These are phyloP conservation scores for Albophoma yamanashiensis DNA, from an alignment of 2,329 filamentous ascomycete genomes.

Conservation along the genomic window DNA sequence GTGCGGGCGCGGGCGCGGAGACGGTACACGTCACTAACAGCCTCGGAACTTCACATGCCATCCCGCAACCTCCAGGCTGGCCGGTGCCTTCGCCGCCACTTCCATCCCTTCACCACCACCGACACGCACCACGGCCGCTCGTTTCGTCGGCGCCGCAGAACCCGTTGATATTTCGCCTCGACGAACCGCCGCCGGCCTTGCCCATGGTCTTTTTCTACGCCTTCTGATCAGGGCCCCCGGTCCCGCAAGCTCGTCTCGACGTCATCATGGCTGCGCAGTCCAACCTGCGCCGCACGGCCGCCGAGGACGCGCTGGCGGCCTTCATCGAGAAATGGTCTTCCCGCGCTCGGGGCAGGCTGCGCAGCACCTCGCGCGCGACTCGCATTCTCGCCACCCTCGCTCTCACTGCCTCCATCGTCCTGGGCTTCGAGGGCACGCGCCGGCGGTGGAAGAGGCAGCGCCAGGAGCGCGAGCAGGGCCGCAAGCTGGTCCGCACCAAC, in stretches of 20 bases:
- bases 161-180: not conserved
- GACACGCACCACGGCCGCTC: not conserved
- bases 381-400: conserved; percentile 67
- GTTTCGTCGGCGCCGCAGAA: not conserved
- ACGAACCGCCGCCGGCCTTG: not conserved
- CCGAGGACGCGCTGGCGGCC: conserved; percentile 55
- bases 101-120: not conserved
- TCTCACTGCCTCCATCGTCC: conserved; percentile 68
- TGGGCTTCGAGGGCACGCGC: conserved; percentile 67
- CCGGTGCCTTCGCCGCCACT: not conserved
- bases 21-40: not conserved
- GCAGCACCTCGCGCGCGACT: conserved; percentile 56
- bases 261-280: conserved; percentile 74
- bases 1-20: not conserved
- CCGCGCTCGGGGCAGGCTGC: conserved; percentile 42
- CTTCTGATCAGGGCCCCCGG: not conserved
- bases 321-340: conserved; percentile 51
- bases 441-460: conserved; percentile 64
- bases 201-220: not conserved
- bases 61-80: not conserved
- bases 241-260: not conserved
- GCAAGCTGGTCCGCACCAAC: conserved; percentile 76
- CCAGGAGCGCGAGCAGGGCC: conserved; percentile 73
- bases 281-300: conserved; percentile 56
- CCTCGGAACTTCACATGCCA: conserved; percentile 5